A percentile compares a stretch with the other conserved stretches of the same genome.
phyloP scores from a whole-genome alignment of 208 protist genomes.

The Angomonas deanei region DNA sequence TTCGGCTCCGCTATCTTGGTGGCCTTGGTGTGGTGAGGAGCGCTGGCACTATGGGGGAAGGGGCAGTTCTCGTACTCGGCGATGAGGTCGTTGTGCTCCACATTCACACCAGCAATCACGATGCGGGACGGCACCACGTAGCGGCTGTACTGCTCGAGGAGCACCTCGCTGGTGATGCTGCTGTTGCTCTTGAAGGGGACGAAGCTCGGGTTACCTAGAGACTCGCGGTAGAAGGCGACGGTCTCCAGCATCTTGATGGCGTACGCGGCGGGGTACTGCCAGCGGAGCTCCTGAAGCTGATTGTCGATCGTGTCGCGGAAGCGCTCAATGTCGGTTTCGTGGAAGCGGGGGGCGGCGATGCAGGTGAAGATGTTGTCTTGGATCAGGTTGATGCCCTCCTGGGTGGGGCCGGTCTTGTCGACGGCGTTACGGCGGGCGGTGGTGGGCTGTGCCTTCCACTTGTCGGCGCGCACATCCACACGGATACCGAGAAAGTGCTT shows the following conservation, averaged over 20 bases:
- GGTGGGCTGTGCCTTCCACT: conserved; percentile 38
- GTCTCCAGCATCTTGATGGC: conserved; percentile 76
- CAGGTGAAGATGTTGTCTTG: conserved; percentile 82
- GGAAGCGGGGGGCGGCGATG: conserved; percentile 71
- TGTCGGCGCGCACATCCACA: conserved; percentile 63
- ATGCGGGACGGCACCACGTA: conserved; percentile 71
- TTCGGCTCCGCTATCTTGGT: conserved; percentile 18
- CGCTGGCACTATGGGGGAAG: conserved; percentile 53
- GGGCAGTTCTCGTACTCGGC: conserved; percentile 86
- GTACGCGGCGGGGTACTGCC: conserved; percentile 73
- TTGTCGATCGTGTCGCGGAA: conserved; percentile 86
- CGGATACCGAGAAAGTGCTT: conserved; percentile 83
- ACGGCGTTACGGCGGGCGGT: conserved; percentile 3
- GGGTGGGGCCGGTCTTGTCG: conserved; percentile 1
- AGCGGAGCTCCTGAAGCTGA: conserved; percentile 75
- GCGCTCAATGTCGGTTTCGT: conserved; percentile 73
- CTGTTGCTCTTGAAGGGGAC: conserved; percentile 70
- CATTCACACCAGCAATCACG: conserved; percentile 86
- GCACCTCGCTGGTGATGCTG: conserved; percentile 49
- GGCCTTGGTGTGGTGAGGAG: conserved; percentile 57
- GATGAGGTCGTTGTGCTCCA: conserved; percentile 76
- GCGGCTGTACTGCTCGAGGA: conserved; percentile 74
- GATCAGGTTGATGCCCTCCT: conserved; percentile 46
- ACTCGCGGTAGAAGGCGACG: conserved; percentile 84
- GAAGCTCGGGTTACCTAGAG: conserved; percentile 80